phyloP scores from a whole-genome alignment of 495 filamentous ascomycete species.

The Neurospora sp. region DNA sequence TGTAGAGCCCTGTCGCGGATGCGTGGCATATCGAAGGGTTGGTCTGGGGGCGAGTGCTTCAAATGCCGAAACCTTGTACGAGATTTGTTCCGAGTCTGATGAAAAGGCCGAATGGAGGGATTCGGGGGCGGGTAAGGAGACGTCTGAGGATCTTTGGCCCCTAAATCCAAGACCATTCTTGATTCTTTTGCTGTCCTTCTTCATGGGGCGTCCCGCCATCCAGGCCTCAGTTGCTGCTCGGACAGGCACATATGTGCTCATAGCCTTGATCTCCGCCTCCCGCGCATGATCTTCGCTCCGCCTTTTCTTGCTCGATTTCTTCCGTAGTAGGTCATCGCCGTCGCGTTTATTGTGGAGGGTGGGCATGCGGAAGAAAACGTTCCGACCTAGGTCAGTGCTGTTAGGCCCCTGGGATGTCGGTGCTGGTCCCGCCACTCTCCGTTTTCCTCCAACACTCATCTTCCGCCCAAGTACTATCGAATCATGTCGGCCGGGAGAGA shows the following conservation, averaged over 20 bases:
- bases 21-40: conserved; percentile 61
- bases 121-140: conserved; percentile 60
- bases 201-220: conserved; percentile 39
- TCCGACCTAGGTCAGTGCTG: conserved; percentile 22
- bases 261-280: conserved; percentile 78
- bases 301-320: conserved; percentile 66
- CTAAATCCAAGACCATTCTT: conserved; percentile 38
- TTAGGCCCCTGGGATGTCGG: conserved; percentile 10
- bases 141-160: conserved; percentile 57
- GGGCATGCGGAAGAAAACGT: conserved; percentile 44
- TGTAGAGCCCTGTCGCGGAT: conserved; percentile 37
- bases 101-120: conserved; percentile 68
- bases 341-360: conserved; percentile 54
- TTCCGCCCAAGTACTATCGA: conserved; percentile 27
- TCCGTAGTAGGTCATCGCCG: conserved; percentile 48
- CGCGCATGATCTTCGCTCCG: conserved; percentile 61
- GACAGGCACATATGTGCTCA: conserved; percentile 60
- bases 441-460: conserved; percentile 16
- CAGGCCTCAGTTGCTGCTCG: conserved; percentile 46
- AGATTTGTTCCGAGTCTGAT: conserved; percentile 56
- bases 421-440: conserved; percentile 25
- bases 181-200: conserved; percentile 54
- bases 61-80: conserved; percentile 64
- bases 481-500: conserved; percentile 42
- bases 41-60: conserved; percentile 71